These are phyloP conservation scores for Mycena crocata DNA, from an alignment of 768 basidiomycete genomes.

Conservation along the genomic window DNA sequence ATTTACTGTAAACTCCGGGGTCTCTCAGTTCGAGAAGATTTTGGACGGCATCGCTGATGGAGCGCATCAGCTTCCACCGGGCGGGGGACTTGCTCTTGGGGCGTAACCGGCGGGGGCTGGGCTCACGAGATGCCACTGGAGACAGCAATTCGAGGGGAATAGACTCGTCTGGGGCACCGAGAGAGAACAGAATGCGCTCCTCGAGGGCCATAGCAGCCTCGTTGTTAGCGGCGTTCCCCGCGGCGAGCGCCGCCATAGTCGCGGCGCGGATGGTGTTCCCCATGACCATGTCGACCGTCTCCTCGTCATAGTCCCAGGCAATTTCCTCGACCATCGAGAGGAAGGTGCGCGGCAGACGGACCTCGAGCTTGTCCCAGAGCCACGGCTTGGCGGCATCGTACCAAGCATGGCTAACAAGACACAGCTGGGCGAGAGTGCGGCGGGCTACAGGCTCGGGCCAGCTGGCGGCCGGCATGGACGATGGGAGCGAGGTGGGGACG, in stretches of 20 bases:
- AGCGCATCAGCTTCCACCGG: slow-evolving; percentile 84
- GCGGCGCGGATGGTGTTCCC: slow-evolving; percentile 76
- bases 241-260: slow-evolving; percentile 69
- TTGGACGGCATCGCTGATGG: slow-evolving; percentile 84
- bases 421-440: slow-evolving; percentile 74
- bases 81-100: slow-evolving; percentile 85
- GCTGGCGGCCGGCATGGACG: slow-evolving; percentile 76
- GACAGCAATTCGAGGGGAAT: slow-evolving; percentile 83
- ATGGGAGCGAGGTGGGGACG: slow-evolving; percentile 73
- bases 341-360: slow-evolving; percentile 88
- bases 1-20: slow-evolving; percentile 80
- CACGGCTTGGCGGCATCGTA: slow-evolving; percentile 87
- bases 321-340: slow-evolving; percentile 85
- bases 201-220: slow-evolving; percentile 66
- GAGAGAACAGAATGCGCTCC: slow-evolving; percentile 67
- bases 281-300: slow-evolving; percentile 73
- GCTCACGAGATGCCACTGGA: slow-evolving; percentile 84
- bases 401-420: slow-evolving; percentile 83
- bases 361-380: slow-evolving; percentile 88
- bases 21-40: slow-evolving; percentile 71
- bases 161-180: slow-evolving; percentile 73
- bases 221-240: slow-evolving; percentile 48
- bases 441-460: slow-evolving; percentile 78
- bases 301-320: slow-evolving; percentile 76
- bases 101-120: slow-evolving; percentile 81